These are phyloP conservation scores for Panaeolus cyanescens DNA, from an alignment of 768 basidiomycete species.

Conservation along the genomic window DNA sequence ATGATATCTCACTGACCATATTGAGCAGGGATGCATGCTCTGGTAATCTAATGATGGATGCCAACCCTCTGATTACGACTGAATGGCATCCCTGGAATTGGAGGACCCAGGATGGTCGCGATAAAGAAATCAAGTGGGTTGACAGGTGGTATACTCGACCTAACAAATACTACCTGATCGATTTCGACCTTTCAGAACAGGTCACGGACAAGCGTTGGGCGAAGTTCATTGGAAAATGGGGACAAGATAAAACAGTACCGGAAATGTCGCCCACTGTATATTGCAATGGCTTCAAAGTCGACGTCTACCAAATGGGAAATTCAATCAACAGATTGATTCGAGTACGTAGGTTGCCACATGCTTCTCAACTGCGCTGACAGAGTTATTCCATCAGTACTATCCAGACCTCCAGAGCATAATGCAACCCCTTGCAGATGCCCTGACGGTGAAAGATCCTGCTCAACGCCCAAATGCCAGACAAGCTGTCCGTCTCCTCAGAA, in stretches of 20 bases:
- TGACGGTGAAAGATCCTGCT: no score
- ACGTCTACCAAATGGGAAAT: conserved; percentile 29
- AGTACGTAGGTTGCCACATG: no score
- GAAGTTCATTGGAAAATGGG: conserved; percentile 6
- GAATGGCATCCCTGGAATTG: conserved; percentile 8
- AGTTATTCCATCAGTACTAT: no score
- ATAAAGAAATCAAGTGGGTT: conserved; percentile 5
- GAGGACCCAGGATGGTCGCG: not conserved
- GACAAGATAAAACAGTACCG: conserved; percentile 26
- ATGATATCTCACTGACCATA: no score
- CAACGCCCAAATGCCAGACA: no score
- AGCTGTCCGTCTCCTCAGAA: no score
- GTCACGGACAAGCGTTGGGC: not conserved
- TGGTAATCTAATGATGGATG: conserved; percentile 20
- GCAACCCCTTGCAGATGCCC: no score
- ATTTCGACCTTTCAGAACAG: conserved; percentile 22
- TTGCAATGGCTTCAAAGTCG: conserved; percentile 28
- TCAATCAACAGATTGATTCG: no score
- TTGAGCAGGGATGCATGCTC: conserved; percentile 24
- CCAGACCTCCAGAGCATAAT: no score
- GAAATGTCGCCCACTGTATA: conserved; percentile 19
- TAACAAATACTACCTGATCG: conserved; percentile 27
- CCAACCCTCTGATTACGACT: conserved; percentile 12
- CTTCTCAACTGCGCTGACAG: no score
- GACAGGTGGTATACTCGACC: conserved; percentile 21